Evolutionary conservation across 176 grass and related monocot species (phyloP), one percentile per base, ranked within the genome.

Genomic region (Avena eriantha): DNA sequence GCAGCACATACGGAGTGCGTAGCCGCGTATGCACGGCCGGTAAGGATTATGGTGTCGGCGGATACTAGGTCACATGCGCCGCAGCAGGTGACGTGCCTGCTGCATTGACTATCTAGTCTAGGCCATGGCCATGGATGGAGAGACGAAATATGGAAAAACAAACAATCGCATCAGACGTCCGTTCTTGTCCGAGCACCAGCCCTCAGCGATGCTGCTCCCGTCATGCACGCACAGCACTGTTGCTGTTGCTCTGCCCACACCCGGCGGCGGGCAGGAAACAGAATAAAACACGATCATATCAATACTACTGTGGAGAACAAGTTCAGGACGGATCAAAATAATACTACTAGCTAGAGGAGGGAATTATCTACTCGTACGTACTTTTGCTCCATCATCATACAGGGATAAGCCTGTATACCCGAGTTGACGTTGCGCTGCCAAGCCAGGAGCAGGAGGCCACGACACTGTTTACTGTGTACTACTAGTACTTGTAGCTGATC

Each of bases 61-160:
- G 70, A 22, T 50, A 16, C 3, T 16, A 46, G 49, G 76, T 47
- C 84, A 80, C 53, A 49, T 55, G 64, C 84, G 1, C 29, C 64
- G 35, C 18, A 15, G 43, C 55, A 79, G 53, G 2, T 70, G 84
- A 86, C 67, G 85, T 49, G 85, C 39, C 76, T 11, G 54, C 46
- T 33, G 47, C 76, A 22, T n/a, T 35, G 49, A 56, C 74, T 8
- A 22, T 8, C 8, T 39, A 39, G 39, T 41, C 39, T 41, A 47
- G 45, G 10, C 45, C 10, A 41, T 41, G 39, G 39, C 3, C 39
- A 47, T 47, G 45, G 45, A 47, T 41, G 39, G 39, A 41, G 39
- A 41, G 39, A 29, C 29, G 29, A 29, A 29, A 29, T 36, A n/a
- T n/a, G n/a, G 41, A 10, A 73, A 73, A 73, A 73, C 71, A 74